phyloP scores from a whole-genome alignment of 495 filamentous ascomycete genomes.

The Articulospora tetracladia region DNA sequence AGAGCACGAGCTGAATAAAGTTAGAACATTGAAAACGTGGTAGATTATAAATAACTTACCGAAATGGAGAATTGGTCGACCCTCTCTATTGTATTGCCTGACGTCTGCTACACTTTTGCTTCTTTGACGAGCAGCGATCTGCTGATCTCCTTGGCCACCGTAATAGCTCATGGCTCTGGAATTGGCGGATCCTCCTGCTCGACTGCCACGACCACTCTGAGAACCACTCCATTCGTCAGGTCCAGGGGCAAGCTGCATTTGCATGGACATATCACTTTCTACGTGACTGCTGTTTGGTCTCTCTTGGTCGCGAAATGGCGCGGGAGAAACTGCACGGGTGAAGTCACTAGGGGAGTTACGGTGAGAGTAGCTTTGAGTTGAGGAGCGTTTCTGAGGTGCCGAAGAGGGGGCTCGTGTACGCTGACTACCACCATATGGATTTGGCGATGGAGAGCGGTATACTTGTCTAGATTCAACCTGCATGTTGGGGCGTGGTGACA shows the following conservation, averaged over 20 bases:
- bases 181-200: slow-evolving; percentile 25
- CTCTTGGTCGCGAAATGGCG: slow-evolving; percentile 53
- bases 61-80: slow-evolving; percentile 84
- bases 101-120: slow-evolving; percentile 79
- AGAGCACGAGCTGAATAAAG: slow-evolving; percentile 72
- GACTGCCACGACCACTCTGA: slow-evolving; percentile 35
- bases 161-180: slow-evolving; percentile 57
- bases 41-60: slow-evolving; percentile 54
- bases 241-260: slow-evolving; percentile 69
- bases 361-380: slow-evolving; percentile 52
- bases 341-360: slow-evolving; percentile 53
- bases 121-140: slow-evolving; percentile 50
- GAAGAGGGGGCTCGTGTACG: slow-evolving; percentile 30
- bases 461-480: slow-evolving; percentile 30
- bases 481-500: slow-evolving; percentile 47
- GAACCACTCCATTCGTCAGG: slow-evolving; percentile 51
- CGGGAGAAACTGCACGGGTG: slow-evolving; percentile 51
- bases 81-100: slow-evolving; percentile 78
- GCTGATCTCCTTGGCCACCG: slow-evolving; percentile 39
- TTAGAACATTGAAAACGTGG: slow-evolving; percentile 18
- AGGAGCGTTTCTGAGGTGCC: slow-evolving; percentile 44
- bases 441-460: slow-evolving; percentile 48
- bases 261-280: slow-evolving; percentile 58
- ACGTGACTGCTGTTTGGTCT: slow-evolving; percentile 58
- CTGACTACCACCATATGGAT: slow-evolving; percentile 44